Percentiles rank a stretch among this genome's conserved stretches.
These are phyloP conservation scores for Verticillium zaregamsianum DNA, from an alignment of 2,329 filamentous ascomycete genomes.

Conservation along the genomic window DNA sequence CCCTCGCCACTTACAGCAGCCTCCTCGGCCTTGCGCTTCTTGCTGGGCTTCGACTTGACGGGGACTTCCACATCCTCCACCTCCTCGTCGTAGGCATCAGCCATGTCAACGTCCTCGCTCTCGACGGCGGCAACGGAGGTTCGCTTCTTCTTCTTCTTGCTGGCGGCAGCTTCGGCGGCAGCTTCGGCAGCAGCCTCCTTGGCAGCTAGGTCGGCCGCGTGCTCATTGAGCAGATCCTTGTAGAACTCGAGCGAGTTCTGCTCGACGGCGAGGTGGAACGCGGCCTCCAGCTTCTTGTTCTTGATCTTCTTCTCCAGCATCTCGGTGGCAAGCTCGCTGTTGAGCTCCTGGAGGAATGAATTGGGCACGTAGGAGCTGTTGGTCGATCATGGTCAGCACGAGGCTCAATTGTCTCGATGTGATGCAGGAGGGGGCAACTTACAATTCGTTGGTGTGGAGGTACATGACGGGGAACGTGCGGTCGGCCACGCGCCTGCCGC, in stretches of 20 bases:
- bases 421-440: conserved; percentile 38
- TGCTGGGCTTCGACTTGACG: conserved; percentile 70
- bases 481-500: conserved; percentile 79
- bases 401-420: neutral
- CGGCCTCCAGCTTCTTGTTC: conserved; percentile 67
- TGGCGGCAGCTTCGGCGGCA: conserved; percentile 34
- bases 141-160: conserved; percentile 43
- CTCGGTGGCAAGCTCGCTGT: conserved; percentile 66
- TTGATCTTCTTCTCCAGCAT: conserved; percentile 71
- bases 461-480: conserved; percentile 95
- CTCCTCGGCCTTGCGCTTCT: conserved; percentile 87
- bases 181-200: conserved; percentile 50
- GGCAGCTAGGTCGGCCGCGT: conserved; percentile 60
- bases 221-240: conserved; percentile 72
- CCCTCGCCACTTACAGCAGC: conserved; percentile 45
- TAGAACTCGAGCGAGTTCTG: conserved; percentile 75
- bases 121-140: conserved; percentile 38
- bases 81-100: conserved; percentile 34
- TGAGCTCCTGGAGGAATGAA: conserved; percentile 72
- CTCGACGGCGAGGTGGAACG: conserved; percentile 77
- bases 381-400: neutral
- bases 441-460: conserved; percentile 95
- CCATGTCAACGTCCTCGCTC: conserved; percentile 58
- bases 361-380: conserved; percentile 90
- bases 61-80: conserved; percentile 50